Conservation (phyloP, 2,329 filamentous ascomycete genomes). For the Fusarium mexicanum region DNA sequence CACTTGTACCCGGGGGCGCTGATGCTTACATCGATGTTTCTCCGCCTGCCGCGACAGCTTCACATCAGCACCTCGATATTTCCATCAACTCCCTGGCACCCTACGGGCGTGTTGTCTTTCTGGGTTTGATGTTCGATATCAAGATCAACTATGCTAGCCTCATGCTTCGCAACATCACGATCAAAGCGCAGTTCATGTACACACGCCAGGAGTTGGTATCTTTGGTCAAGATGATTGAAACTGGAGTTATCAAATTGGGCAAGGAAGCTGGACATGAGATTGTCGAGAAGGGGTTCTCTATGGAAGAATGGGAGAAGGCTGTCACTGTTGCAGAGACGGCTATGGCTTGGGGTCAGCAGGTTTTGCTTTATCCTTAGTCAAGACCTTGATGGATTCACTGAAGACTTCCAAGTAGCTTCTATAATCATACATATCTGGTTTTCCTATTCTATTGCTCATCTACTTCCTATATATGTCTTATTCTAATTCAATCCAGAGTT, state of each 20-base stretch:
- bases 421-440: too few species aligned
- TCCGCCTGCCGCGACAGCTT: constrained; percentile 12
- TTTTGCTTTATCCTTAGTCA: not conserved
- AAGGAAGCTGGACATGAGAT: constrained; percentile 26
- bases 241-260: constrained; percentile 17
- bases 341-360: constrained; percentile 29
- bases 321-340: constrained; percentile 5
- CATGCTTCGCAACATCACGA: constrained; percentile 14
- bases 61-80: constrained; percentile 7
- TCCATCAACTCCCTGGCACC: not conserved
- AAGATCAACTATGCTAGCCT: constrained; percentile 22
- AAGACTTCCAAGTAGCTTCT: too few species aligned
- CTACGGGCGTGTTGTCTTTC: not conserved
- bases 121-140: constrained; percentile 21
- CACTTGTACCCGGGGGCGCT: not conserved
- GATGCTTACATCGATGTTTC: constrained; percentile 33
- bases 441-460: too few species aligned
- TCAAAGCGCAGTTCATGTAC: constrained; percentile 29
- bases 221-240: constrained; percentile 29
- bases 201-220: constrained; percentile 7
- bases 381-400: too few species aligned
- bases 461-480: not conserved
- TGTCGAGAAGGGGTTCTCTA: not conserved
- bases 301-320: constrained; percentile 28
- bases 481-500: not conserved